Conservation (phyloP, 2,329 filamentous ascomycete genomes). For the Aspergillus fumigatiaffinis region DNA sequence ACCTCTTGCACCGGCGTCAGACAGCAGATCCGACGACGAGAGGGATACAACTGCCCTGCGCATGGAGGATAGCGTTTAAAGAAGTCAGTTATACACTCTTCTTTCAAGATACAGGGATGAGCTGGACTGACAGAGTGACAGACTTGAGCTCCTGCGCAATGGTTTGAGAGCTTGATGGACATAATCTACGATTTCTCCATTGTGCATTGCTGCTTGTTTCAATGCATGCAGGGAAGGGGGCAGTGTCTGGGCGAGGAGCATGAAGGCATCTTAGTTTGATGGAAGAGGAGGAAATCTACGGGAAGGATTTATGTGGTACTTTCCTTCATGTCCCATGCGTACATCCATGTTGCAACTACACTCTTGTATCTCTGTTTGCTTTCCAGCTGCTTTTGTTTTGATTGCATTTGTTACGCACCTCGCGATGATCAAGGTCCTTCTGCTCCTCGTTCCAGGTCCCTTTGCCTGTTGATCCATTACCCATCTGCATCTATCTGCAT, state of each 20-base stretch:
- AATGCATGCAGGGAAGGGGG: not conserved
- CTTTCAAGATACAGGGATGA: not conserved
- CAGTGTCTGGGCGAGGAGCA: not conserved
- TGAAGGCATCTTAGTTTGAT: not conserved
- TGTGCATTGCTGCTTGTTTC: not conserved
- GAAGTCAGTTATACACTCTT: not conserved
- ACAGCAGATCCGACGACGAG: conserved; percentile 28
- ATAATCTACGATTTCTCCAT: not conserved
- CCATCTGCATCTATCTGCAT: not conserved
- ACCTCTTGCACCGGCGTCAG: conserved; percentile 30
- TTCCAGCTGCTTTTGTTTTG: not conserved
- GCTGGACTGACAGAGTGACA: not conserved
- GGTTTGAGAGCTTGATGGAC: not conserved
- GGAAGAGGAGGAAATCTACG: not conserved
- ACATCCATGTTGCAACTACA: not conserved
- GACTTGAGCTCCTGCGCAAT: not conserved
- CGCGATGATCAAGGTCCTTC: not conserved
- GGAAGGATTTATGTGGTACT: not conserved
- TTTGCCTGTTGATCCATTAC: not conserved
- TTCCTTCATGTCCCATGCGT: not conserved
- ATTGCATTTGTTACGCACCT: not conserved
- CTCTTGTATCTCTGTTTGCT: not conserved
- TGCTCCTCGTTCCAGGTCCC: not conserved
- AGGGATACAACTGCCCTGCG: conserved; percentile 31
- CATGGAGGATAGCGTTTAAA: conserved; percentile 21